These are phyloP conservation scores for Penicillium arizonense DNA, from an alignment of 495 filamentous ascomycete genomes.

Conservation along the genomic window DNA sequence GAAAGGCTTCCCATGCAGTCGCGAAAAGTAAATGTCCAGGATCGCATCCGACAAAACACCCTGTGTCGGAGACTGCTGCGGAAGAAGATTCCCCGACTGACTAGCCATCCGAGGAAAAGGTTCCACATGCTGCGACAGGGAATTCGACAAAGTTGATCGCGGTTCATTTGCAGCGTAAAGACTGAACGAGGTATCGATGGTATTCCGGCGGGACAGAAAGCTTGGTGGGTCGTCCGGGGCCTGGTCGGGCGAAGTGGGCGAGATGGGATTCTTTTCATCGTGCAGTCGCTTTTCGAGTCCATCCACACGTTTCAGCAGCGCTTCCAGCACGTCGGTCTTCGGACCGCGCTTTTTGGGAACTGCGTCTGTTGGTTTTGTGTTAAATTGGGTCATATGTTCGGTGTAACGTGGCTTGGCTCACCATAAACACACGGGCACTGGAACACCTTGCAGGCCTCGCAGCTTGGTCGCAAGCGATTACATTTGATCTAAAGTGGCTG, in stretches of 20 bases:
- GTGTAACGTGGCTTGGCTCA: constrained; percentile 33
- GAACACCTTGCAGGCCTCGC: constrained; percentile 86
- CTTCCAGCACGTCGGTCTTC: constrained; percentile 85
- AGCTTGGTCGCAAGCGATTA: constrained; percentile 78
- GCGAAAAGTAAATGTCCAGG: constrained; percentile 72
- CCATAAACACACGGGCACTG: constrained; percentile 87
- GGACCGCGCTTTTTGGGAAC: constrained; percentile 85
- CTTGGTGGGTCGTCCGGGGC: constrained; percentile 13
- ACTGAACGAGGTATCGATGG: constrained; percentile 20
- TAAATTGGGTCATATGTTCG: background rate
- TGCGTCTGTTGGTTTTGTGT: constrained; percentile 56
- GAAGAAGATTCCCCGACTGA: constrained; percentile 7
- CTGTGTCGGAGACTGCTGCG: constrained; percentile 28
- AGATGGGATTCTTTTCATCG: constrained; percentile 57
- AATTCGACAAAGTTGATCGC: constrained; percentile 7
- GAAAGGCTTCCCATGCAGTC: constrained; percentile 76
- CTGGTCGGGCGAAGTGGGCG: constrained; percentile 37
- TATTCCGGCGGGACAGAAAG: constrained; percentile 18
- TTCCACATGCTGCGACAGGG: constrained; percentile 12
- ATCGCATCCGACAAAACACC: constrained; percentile 54
- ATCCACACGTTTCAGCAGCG: constrained; percentile 78
- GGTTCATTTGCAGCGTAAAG: constrained; percentile 12
- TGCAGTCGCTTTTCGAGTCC: constrained; percentile 78
- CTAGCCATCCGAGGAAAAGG: constrained; percentile 9
- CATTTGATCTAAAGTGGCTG: constrained; percentile 70